Evolutionary conservation across 192 early-diverging fungal genomes (phyloP).

Genomic region (Rhizophagus prolifer): DNA sequence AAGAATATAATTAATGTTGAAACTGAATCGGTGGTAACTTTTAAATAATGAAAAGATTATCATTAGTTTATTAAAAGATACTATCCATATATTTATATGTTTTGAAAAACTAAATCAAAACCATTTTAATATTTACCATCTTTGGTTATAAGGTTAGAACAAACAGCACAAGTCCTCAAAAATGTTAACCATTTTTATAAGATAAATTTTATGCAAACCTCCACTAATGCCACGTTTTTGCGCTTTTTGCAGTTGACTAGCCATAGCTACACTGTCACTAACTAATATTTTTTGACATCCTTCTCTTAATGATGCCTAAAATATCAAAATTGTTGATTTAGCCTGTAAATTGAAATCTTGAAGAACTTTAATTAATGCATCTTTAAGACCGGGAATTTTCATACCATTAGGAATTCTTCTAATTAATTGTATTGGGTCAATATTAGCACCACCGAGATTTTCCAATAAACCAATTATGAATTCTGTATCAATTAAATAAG

Average conservation of each 20-base stretch:
- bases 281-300: conserved; percentile 91
- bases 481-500: conserved; percentile 37
- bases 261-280: conserved; percentile 80
- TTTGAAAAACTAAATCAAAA: conserved; percentile 2
- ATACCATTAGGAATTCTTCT: conserved; percentile 77
- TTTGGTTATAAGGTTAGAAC: conserved; percentile 48
- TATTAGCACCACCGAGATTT: conserved; percentile 77
- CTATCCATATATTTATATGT: conserved; percentile 22
- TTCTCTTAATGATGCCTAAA: conserved; percentile 77
- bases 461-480: conserved; percentile 93
- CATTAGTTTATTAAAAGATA: not conserved
- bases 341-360: conserved; percentile 88
- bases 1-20: conserved; percentile 79
- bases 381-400: conserved; percentile 77
- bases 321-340: not conserved
- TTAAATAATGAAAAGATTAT: conserved; percentile 21
- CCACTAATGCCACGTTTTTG: conserved; percentile 69
- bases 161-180: conserved; percentile 49
- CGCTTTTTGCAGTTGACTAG: conserved; percentile 63
- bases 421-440: conserved; percentile 82
- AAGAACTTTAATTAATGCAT: conserved; percentile 83
- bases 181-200: no score
- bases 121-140: conserved; percentile 11
- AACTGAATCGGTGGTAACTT: conserved; percentile 3
- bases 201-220: conserved; percentile 31